These are phyloP conservation scores for Malania oleifera DNA, from an alignment of 164 flowering plant species.

Conservation along the genomic window DNA sequence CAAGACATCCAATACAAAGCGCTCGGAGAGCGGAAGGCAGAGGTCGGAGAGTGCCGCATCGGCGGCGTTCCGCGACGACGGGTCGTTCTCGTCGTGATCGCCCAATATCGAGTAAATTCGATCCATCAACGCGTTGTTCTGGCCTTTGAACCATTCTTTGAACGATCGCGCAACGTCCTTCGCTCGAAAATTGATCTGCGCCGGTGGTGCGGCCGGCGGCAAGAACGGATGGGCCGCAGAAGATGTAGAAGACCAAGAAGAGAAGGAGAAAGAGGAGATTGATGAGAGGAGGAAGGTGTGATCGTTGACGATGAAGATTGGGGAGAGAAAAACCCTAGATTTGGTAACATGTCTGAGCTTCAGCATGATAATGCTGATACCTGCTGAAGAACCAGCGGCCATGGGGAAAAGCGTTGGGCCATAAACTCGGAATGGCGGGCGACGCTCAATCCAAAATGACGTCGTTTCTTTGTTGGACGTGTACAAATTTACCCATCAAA, in stretches of 20 bases:
- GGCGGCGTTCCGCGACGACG: constrained; percentile 5
- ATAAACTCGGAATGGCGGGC: too few relatives aligned
- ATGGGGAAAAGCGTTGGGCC: too few relatives aligned
- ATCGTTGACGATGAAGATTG: too few relatives aligned
- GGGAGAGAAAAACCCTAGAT: too few relatives aligned
- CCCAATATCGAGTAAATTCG: constrained; percentile 34
- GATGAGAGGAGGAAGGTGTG: background rate
- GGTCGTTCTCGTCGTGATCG: constrained; percentile 12
- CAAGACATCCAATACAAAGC: constrained; percentile 45
- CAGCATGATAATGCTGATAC: too few relatives aligned
- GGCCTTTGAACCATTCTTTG: constrained; percentile 46
- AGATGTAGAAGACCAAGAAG: too few relatives aligned
- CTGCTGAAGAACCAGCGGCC: too few relatives aligned
- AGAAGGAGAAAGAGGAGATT: background rate
- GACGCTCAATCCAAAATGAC: too few relatives aligned
- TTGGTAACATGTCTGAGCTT: too few relatives aligned
- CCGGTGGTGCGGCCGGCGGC: background rate
- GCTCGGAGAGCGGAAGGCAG: constrained; percentile 37
- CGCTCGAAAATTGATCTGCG: background rate
- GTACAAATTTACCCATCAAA: too few relatives aligned
- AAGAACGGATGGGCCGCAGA: background rate
- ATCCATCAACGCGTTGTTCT: constrained; percentile 23
- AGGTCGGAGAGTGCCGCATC: constrained; percentile 39
- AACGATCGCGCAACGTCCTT: constrained; percentile 26
- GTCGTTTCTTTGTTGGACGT: too few relatives aligned